Evolutionary conservation across 1,139 yeast species (phyloP).

Genomic region (Saccharomyces hybrid): DNA sequence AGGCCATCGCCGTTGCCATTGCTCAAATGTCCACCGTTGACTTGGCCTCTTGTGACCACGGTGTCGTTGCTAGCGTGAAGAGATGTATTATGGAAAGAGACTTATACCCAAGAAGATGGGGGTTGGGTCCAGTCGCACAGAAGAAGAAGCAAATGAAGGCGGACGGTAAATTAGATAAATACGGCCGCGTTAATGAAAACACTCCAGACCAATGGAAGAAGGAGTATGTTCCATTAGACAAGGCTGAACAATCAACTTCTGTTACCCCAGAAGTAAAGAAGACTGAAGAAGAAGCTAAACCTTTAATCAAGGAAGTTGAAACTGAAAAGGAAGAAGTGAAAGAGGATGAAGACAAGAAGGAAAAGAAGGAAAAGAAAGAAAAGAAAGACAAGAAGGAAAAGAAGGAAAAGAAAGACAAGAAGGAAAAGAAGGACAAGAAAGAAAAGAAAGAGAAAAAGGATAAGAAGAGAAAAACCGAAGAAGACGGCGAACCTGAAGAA

Average conservation of each 20-base stretch:
- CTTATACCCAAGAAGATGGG: constrained; percentile 99
- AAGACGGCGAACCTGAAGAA: constrained; percentile 45
- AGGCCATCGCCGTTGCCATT: constrained; percentile 96
- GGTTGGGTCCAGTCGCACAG: constrained; percentile 96
- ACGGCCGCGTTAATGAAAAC: constrained; percentile 84
- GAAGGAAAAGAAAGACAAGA: constrained; percentile 53
- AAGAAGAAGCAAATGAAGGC: constrained; percentile 97
- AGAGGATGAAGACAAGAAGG: constrained; percentile 40
- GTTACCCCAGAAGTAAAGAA: constrained; percentile 25
- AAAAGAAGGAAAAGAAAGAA: constrained; percentile 46
- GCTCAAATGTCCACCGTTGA: constrained; percentile 99
- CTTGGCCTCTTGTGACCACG: constrained; percentile 93
- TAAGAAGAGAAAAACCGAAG: constrained; percentile 55
- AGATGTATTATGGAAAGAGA: constrained; percentile 99
- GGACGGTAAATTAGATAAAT: constrained; percentile 94
- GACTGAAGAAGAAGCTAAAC: constrained; percentile 31
- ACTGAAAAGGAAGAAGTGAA: constrained; percentile 31
- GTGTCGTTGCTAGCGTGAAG: constrained; percentile 96
- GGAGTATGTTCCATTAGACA: constrained; percentile 76
- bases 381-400: constrained; percentile 30
- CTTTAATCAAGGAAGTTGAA: constrained; percentile 33
- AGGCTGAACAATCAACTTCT: constrained; percentile 38
- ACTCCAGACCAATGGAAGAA: constrained; percentile 92
- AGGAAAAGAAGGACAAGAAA: constrained; percentile 59
- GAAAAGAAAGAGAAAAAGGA: constrained; percentile 44